Base-by-base conservation (phyloP, 331 rosid species). In the Pyracantha coccinea region DNA sequence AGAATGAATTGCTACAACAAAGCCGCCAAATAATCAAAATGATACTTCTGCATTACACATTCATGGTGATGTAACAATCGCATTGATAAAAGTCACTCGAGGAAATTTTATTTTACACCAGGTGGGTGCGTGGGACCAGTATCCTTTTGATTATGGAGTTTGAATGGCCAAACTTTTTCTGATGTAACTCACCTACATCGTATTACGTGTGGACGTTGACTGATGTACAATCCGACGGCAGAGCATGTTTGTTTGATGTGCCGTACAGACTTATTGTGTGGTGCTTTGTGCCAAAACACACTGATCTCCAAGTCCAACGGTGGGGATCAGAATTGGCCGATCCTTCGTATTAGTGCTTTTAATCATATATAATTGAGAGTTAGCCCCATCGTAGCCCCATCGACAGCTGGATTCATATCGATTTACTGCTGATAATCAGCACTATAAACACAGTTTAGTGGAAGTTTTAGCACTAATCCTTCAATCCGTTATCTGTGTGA, bases 141-240 rank as follows among this genome's bases (percentile, higher is more conserved):
- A 6, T 15, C 21, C 33, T 53, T 32, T 50, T 20, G 76, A 79
- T 79, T 72, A 80, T 86, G 84, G 83, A 63, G 66, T 85, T 85
- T 85, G 85, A 80, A 79, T 69, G 81, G 74, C 84, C 79, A 71
- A 54, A 27, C 73, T 75, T 15, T 81, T 71, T 72, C 71, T 62
- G 52, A 32, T 75, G 81, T 66, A 84, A 29, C 71, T 80, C 75
- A 74, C 15, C 60, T 63, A 2, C 87, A 82, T 79, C 77, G 82
- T 86, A 72, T 77, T 86, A 81, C 82, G 88, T 79, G 89, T 73
- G 85, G 86, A 11, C 79, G 57, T 76, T 64, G 83, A 71, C 69
- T 81, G 86, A 71, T 80, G 68, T 71, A 64, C 23, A 74, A 84
- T 86, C 81, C 4, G 27, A 76, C 81, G 78, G 78, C 78, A 29